Percentiles rank a stretch among this genome's conserved stretches.
Conservation (phyloP, 306 rosid species). For the Gillenia trifoliata region DNA sequence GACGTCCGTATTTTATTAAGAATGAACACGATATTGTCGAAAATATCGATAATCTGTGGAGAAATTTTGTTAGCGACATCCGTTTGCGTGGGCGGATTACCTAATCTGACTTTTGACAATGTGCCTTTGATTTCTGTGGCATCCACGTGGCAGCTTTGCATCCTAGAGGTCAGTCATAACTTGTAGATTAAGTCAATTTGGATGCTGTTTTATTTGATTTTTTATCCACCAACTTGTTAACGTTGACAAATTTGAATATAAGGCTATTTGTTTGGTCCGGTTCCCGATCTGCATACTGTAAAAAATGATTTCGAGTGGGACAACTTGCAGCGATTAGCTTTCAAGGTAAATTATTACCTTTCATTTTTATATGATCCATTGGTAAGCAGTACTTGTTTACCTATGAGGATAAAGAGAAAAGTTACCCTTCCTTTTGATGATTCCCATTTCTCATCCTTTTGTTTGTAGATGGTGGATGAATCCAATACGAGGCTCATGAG, state of each 20-base stretch:
- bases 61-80: background rate
- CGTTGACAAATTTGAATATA: slow-evolving; percentile 7
- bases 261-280: slow-evolving; percentile 28
- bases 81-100: no score
- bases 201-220: background rate
- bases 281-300: slow-evolving; percentile 84
- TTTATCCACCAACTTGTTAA: background rate
- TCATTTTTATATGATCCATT: no score
- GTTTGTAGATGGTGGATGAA: slow-evolving; percentile 64
- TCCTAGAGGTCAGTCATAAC: slow-evolving; percentile 63
- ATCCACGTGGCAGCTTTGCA: slow-evolving; percentile 61
- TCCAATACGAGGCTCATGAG: no score
- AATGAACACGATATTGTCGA: no score
- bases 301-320: slow-evolving; percentile 90
- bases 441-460: background rate
- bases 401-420: no score
- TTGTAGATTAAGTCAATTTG: background rate
- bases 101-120: slow-evolving; percentile 13
- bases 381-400: no score
- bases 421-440: background rate
- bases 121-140: slow-evolving; percentile 16
- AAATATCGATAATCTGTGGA: no score
- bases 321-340: slow-evolving; percentile 58
- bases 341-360: slow-evolving; percentile 41
- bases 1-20: no score